A percentile compares a stretch with the other conserved stretches of the same genome.
These are phyloP conservation scores for Kodamaea neixiangensis DNA, from an alignment of 805 yeast species.

Conservation along the genomic window DNA sequence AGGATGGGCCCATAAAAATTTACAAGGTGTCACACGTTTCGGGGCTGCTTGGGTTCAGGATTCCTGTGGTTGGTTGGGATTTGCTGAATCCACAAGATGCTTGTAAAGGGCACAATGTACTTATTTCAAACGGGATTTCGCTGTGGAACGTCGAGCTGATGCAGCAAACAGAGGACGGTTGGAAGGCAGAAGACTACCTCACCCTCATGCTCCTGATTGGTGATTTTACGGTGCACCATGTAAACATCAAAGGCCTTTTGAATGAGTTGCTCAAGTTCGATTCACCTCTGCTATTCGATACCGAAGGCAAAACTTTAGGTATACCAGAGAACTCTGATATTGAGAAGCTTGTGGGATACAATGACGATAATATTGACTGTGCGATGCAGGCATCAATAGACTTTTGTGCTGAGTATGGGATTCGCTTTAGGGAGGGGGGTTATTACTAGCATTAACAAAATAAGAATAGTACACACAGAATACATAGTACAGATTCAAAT, in stretches of 20 bases:
- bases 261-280: slow-evolving; percentile 13
- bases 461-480: too few species aligned
- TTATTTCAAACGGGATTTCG: slow-evolving; percentile 49
- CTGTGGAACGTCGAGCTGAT: slow-evolving; percentile 31
- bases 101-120: slow-evolving; percentile 38
- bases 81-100: slow-evolving; percentile 20
- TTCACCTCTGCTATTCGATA: slow-evolving; percentile 6
- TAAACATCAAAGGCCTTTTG: slow-evolving; percentile 22
- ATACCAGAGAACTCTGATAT: not conserved
- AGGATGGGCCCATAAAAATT: slow-evolving; percentile 8
- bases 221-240: slow-evolving; percentile 21
- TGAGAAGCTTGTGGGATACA: slow-evolving; percentile 10
- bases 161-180: slow-evolving; percentile 7
- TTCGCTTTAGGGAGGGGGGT: too few species aligned
- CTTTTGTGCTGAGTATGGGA: slow-evolving; percentile 18
- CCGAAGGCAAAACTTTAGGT: not conserved
- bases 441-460: too few species aligned
- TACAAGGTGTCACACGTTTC: slow-evolving; percentile 32
- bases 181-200: slow-evolving; percentile 19
- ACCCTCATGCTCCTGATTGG: slow-evolving; percentile 21
- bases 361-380: slow-evolving; percentile 18
- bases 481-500: not conserved
- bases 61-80: slow-evolving; percentile 33
- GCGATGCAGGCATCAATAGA: slow-evolving; percentile 15
- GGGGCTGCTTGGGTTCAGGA: slow-evolving; percentile 30